Evolutionary conservation across 208 protist genomes (phyloP), one percentile per base, ranked within the genome.

Genomic region (Acanthamoeba lenticulata): DNA sequence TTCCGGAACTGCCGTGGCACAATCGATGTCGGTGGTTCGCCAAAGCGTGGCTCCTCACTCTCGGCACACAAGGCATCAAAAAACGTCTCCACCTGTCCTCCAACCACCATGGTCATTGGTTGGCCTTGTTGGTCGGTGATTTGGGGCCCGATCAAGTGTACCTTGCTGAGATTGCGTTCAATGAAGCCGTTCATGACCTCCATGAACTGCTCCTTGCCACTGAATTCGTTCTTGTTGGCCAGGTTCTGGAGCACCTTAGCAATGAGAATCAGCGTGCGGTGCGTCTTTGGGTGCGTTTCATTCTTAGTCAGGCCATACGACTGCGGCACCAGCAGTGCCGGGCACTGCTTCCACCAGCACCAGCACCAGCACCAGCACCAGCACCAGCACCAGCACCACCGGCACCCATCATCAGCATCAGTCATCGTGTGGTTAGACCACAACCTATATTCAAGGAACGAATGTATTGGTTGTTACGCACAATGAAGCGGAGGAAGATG

Each of bases 241-340:
- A 97, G 29, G 92, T 96, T 96, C 62, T 96, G 95, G 19, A 97
- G 52, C 79, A 94, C 92, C 69, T 97, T 97, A 21, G 95, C 88
- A 9, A 97, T 96, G 1, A 96, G 34, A 9, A 96, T 95, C 15
- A 97, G 42, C 34, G 57, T 62, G 1, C 85, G 85, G 32, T 91
- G 85, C 19, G 57, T 91, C 21, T 69, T 45, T 0, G 85, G 85
- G 38, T 62, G 85, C 13, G 49, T 47, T 32, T 62, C 52, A 24
- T 2, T 60, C 38, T 69, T 69, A 32, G 11, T 36, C 34, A 91
- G 27, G 36, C 85, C 47, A 32, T 69, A 91, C 17, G 0, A 69
- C 57, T 62, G 57, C 13, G 57, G 77, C 29, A 91, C 38, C 21
- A 91, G n/a, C 11, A 62, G 40, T 11, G 47, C 85, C 36, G 47